Conservation (phyloP, 345 rosid genomes). For the Euphorbia pulcherrima region DNA sequence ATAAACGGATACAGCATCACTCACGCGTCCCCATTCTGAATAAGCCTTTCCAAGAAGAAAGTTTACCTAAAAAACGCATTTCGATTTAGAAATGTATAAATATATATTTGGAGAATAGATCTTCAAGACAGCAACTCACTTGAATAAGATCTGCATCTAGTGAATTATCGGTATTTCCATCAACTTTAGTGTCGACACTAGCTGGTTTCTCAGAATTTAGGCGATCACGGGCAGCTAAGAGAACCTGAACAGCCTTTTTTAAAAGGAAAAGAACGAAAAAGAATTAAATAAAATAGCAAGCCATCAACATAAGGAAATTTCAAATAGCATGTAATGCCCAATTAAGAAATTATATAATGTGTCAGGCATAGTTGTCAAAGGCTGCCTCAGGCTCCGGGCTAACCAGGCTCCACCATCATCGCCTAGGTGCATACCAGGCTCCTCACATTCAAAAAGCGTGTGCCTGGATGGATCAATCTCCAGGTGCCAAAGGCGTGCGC, state of each 20-base stretch:
- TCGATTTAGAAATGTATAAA: not conserved
- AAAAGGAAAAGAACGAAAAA: conserved; percentile 9
- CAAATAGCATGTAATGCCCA: not conserved
- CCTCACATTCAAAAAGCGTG: no score
- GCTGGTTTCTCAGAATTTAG: conserved; percentile 40
- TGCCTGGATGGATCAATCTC: no score
- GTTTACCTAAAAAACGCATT: conserved; percentile 51
- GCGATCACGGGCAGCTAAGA: conserved; percentile 55
- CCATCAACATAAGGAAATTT: not conserved
- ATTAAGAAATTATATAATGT: not conserved
- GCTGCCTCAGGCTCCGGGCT: no score
- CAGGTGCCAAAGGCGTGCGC: no score
- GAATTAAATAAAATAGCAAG: not conserved
- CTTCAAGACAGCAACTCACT: conserved; percentile 31
- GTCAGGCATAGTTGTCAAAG: no score
- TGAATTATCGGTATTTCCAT: conserved; percentile 23
- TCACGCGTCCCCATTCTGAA: conserved; percentile 85
- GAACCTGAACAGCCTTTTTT: conserved; percentile 77
- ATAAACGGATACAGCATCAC: conserved; percentile 86
- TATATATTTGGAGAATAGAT: not conserved
- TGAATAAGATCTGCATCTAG: conserved; percentile 59
- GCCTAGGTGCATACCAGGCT: no score
- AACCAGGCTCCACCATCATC: no score
- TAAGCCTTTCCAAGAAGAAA: conserved; percentile 94
- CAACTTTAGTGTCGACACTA: conserved; percentile 27